These are phyloP conservation scores for Phytophthora quininea DNA, from an alignment of 352 stramenopile genomes.

Conservation along the genomic window DNA sequence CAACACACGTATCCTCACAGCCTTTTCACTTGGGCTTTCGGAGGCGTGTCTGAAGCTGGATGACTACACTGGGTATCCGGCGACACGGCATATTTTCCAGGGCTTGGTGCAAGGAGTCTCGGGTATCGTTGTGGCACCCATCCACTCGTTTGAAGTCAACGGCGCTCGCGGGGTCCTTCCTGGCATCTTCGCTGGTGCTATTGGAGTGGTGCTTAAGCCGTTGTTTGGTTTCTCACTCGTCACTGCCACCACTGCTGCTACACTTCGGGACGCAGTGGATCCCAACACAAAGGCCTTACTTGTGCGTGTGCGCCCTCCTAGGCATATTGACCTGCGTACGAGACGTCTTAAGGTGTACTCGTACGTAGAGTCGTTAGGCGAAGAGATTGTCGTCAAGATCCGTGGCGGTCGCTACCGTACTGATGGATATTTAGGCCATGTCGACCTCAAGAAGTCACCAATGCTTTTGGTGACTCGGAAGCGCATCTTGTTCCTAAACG, in stretches of 20 bases:
- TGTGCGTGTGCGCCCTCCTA: conserved; percentile 75
- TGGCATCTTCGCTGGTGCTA: conserved; percentile 75
- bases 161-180: conserved; percentile 78
- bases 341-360: conserved; percentile 85
- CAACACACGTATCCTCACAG: conserved; percentile 85
- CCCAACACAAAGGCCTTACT: conserved; percentile 83
- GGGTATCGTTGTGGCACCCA: conserved; percentile 82
- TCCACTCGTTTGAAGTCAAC: conserved; percentile 83
- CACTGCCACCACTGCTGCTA: conserved; percentile 71
- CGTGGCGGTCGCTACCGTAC: conserved; percentile 73
- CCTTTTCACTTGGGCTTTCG: conserved; percentile 78
- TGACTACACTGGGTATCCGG: conserved; percentile 88
- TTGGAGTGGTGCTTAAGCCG: conserved; percentile 85
- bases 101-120: conserved; percentile 86
- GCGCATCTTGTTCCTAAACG: conserved; percentile 78
- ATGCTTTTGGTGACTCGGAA: conserved; percentile 87
- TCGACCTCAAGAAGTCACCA: conserved; percentile 79
- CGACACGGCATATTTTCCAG: conserved; percentile 88
- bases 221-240: conserved; percentile 79
- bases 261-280: conserved; percentile 79
- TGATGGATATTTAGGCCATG: conserved; percentile 84
- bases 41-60: conserved; percentile 88
- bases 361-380: conserved; percentile 87
- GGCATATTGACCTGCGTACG: conserved; percentile 84
- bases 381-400: conserved; percentile 87